Conservation (phyloP, 2,329 filamentous ascomycete genomes). For the Cadophora gregata region DNA sequence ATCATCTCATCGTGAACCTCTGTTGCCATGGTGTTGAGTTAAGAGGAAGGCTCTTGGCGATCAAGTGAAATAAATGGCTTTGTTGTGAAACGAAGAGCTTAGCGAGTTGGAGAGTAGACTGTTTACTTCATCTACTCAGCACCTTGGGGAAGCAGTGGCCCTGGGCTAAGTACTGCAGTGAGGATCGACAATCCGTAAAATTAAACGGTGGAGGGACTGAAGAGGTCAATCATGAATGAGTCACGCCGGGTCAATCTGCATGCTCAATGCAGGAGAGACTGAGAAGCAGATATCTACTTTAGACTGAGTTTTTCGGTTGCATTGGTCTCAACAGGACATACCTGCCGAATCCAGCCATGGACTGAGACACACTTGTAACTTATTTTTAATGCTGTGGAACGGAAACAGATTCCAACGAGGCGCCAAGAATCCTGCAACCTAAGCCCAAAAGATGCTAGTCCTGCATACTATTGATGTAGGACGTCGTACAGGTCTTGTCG, state of each 20-base stretch:
- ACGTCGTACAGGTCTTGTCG: background rate
- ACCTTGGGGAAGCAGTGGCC: background rate
- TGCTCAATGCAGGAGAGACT: background rate
- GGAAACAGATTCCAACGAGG: background rate
- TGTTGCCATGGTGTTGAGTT: constrained; percentile 18
- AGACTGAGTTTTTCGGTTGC: background rate
- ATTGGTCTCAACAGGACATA: background rate
- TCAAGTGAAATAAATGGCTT: background rate
- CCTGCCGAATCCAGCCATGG: background rate
- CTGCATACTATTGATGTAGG: background rate
- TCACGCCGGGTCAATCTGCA: constrained; percentile 5
- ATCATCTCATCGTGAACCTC: constrained; percentile 25
- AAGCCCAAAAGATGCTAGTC: background rate
- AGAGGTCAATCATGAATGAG: constrained; percentile 39
- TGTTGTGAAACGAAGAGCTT: background rate
- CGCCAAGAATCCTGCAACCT: background rate
- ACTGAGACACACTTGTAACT: background rate
- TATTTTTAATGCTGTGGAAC: background rate
- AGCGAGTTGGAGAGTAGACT: background rate
- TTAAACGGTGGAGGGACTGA: background rate
- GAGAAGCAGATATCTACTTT: background rate
- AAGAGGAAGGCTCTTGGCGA: background rate
- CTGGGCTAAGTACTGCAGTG: background rate
- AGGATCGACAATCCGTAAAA: background rate
- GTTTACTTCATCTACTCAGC: background rate